A percentile compares a stretch with the other conserved stretches of the same genome.
Evolutionary conservation across 1,284 basidiomycete genomes (phyloP).

Genomic region (Ustilago lituana): DNA sequence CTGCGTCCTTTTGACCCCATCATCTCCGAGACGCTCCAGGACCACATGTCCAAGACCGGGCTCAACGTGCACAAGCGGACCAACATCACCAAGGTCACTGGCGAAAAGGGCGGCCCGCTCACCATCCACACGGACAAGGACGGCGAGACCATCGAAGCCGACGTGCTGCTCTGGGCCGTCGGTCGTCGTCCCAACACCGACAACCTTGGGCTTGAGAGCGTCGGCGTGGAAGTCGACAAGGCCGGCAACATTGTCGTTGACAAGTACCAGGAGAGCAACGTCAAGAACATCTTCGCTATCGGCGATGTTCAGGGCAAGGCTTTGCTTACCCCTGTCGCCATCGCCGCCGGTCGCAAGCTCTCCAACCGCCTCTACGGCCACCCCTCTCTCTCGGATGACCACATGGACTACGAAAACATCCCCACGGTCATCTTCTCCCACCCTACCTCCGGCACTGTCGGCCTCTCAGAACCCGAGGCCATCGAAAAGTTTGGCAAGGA

Average conservation of each 20-base stretch:
- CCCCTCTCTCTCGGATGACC: slow-evolving; percentile 83
- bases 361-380: slow-evolving; percentile 90
- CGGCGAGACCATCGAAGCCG: slow-evolving; percentile 83
- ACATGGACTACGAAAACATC: slow-evolving; percentile 88
- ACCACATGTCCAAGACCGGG: slow-evolving; percentile 93
- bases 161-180: slow-evolving; percentile 92
- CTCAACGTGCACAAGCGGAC: slow-evolving; percentile 84
- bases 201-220: slow-evolving; percentile 79
- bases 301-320: slow-evolving; percentile 94
- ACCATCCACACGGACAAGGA: slow-evolving; percentile 69
- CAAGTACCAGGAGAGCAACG: slow-evolving; percentile 81
- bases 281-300: slow-evolving; percentile 80
- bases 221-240: slow-evolving; percentile 79
- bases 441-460: slow-evolving; percentile 58
- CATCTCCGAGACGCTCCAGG: slow-evolving; percentile 84
- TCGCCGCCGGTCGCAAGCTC: slow-evolving; percentile 89
- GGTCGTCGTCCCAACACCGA: slow-evolving; percentile 85
- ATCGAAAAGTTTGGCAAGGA: slow-evolving; percentile 84
- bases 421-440: slow-evolving; percentile 70
- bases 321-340: slow-evolving; percentile 95
- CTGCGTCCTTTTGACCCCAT: slow-evolving; percentile 91
- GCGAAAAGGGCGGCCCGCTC: slow-evolving; percentile 63
- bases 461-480: slow-evolving; percentile 83
- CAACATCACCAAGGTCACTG: slow-evolving; percentile 80
- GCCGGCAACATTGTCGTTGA: slow-evolving; percentile 87